These are phyloP conservation scores for Schwanniomyces etchellsii DNA, from an alignment of 1,139 yeast species.

Conservation along the genomic window DNA sequence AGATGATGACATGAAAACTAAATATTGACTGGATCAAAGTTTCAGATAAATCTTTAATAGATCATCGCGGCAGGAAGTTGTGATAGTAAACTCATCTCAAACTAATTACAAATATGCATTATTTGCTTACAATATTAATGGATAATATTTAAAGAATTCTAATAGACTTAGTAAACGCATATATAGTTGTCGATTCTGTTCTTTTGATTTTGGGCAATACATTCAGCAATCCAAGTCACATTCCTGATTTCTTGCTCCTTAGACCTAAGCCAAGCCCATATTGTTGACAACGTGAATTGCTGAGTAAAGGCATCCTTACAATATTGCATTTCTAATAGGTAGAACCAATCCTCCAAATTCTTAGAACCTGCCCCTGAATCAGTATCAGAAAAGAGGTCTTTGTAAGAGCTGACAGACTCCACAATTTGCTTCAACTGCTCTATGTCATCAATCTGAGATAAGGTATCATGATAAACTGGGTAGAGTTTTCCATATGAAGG, in stretches of 20 bases:
- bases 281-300: slow-evolving; percentile 84
- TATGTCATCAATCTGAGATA: slow-evolving; percentile 75
- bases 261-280: slow-evolving; percentile 96
- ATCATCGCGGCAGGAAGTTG: no score
- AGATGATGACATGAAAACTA: no score
- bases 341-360: slow-evolving; percentile 88
- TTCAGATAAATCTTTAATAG: no score
- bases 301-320: slow-evolving; percentile 94
- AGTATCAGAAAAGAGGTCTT: slow-evolving; percentile 50
- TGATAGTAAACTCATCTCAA: no score
- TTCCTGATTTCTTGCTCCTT: slow-evolving; percentile 96
- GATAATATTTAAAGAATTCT: no score
- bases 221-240: slow-evolving; percentile 98
- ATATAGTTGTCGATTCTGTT: slow-evolving; percentile 76
- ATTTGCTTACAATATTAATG: no score
- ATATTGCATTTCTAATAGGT: slow-evolving; percentile 83
- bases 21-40: no score
- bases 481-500: slow-evolving; percentile 80
- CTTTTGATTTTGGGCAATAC: slow-evolving; percentile 85
- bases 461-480: slow-evolving; percentile 65
- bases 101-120: no score
- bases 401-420: slow-evolving; percentile 69
- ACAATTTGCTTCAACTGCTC: slow-evolving; percentile 77
- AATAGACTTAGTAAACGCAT: slow-evolving; percentile 67
- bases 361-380: slow-evolving; percentile 46